A percentile compares a stretch with the other conserved stretches of the same genome.
Evolutionary conservation across 768 basidiomycete genomes (phyloP).

Genomic region (Tylopilus vinaceipallidus): DNA sequence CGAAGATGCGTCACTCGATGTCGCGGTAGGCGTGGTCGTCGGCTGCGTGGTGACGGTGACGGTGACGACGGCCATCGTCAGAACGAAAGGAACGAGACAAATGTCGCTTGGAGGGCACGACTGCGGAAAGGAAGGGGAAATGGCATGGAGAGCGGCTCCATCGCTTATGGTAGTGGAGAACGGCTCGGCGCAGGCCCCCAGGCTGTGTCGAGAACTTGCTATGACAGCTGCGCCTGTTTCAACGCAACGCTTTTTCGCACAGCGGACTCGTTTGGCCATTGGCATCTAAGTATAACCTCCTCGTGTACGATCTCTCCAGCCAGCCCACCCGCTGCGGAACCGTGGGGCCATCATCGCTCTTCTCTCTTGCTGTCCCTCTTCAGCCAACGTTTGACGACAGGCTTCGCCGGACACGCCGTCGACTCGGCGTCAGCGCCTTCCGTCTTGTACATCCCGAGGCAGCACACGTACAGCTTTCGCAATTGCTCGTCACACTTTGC

Average conservation of each 20-base stretch:
- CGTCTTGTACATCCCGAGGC: conserved; percentile 52
- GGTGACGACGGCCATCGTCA: conserved; percentile 13
- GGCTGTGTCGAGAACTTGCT: conserved; percentile 8
- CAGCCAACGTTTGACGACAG: conserved; percentile 57
- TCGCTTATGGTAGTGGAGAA: not conserved
- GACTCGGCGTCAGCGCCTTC: conserved; percentile 43
- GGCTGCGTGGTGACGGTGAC: conserved; percentile 9
- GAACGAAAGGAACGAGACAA: not conserved
- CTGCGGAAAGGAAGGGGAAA: not conserved
- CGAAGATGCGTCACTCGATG: not conserved
- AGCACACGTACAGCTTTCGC: conserved; percentile 59
- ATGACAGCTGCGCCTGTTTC: not conserved
- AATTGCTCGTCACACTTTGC: conserved; percentile 58
- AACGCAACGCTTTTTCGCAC: conserved; percentile 9
- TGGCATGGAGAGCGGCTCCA: not conserved
- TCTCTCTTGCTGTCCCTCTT: conserved; percentile 28
- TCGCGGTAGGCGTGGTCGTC: not conserved
- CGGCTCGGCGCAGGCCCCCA: not conserved
- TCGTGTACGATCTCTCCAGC: no score
- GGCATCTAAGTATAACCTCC: not conserved
- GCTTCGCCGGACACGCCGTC: conserved; percentile 59
- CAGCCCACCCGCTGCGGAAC: no score
- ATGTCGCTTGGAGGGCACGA: no score
- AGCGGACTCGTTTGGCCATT: conserved; percentile 6
- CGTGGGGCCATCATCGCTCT: not conserved